These are phyloP conservation scores for Fusarium fujikuroi DNA, from an alignment of 2,329 filamentous ascomycete genomes.

Conservation along the genomic window DNA sequence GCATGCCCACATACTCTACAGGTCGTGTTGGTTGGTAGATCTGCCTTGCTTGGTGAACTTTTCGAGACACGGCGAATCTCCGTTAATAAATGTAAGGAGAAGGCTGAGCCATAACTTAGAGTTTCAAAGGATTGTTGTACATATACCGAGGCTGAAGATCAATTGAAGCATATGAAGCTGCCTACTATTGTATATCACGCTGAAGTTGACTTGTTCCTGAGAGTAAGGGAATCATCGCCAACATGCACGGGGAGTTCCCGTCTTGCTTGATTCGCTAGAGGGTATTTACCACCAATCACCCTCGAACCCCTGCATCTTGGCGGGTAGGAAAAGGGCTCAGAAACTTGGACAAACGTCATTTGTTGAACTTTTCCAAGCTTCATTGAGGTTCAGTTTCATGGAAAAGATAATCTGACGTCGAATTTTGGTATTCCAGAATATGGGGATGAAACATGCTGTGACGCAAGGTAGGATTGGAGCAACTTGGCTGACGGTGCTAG, in stretches of 20 bases:
- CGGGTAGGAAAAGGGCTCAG: not conserved
- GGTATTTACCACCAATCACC: slow-evolving; percentile 12
- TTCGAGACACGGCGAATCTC: slow-evolving; percentile 8
- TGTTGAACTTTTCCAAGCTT: not conserved
- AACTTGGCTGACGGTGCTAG: not conserved
- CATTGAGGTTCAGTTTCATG: not conserved
- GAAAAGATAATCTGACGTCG: not conserved
- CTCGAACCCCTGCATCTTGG: slow-evolving; percentile 11
- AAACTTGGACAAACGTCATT: slow-evolving; percentile 20
- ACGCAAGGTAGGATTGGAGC: not conserved
- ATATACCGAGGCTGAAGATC: slow-evolving; percentile 4
- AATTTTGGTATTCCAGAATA: not conserved
- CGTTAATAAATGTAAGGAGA: slow-evolving; percentile 4
- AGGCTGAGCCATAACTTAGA: not conserved
- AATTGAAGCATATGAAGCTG: slow-evolving; percentile 16
- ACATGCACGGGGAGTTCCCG: not conserved
- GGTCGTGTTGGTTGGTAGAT: not conserved
- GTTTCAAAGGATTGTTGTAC: not conserved
- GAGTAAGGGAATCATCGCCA: not conserved
- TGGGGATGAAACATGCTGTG: slow-evolving; percentile 8
- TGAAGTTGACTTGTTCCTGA: not conserved
- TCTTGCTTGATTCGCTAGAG: not conserved
- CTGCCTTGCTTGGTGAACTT: not conserved
- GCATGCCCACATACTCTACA: no score
- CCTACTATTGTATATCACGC: not conserved